phyloP scores from a whole-genome alignment of 805 yeast genomes.

The Aciculoconidium aculeatum region DNA sequence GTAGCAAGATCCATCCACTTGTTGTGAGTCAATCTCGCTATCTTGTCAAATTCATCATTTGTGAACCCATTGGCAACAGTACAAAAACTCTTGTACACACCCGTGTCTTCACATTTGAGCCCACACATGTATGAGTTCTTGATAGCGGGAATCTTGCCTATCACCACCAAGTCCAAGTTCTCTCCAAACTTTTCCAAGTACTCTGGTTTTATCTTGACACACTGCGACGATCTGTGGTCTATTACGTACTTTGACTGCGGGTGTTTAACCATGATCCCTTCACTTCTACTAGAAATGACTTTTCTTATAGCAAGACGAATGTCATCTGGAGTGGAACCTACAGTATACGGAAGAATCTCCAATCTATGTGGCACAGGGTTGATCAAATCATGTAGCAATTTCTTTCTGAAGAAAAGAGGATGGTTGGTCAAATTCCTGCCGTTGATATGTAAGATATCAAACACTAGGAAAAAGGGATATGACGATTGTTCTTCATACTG shows the following conservation, averaged over 20 bases:
- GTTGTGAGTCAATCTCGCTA: conserved; percentile 51
- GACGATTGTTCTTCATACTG: conserved; percentile 27
- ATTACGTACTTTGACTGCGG: conserved; percentile 52
- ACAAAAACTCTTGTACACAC: conserved; percentile 60
- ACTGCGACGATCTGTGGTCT: conserved; percentile 56
- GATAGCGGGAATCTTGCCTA: conserved; percentile 71
- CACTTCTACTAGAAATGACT: conserved; percentile 61
- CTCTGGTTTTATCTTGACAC: conserved; percentile 92
- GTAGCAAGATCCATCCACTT: conserved; percentile 47
- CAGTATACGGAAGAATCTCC: conserved; percentile 40
- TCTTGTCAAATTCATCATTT: conserved; percentile 50
- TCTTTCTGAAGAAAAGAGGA: conserved; percentile 53
- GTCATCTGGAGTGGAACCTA: conserved; percentile 42
- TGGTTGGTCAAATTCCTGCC: conserved; percentile 52
- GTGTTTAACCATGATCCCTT: conserved; percentile 77
- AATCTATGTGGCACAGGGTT: conserved; percentile 42
- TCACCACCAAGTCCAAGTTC: conserved; percentile 69
- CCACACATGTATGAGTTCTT: conserved; percentile 77
- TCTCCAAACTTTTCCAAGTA: conserved; percentile 83
- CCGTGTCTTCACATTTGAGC: conserved; percentile 39
- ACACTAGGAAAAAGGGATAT: conserved; percentile 56
- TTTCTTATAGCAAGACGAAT: conserved; percentile 50
- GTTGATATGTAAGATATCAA: conserved; percentile 70
- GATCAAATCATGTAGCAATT: conserved; percentile 41
- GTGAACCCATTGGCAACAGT: conserved; percentile 83